Conservation (phyloP, 495 filamentous ascomycete species). For the Arthonia radiata region DNA sequence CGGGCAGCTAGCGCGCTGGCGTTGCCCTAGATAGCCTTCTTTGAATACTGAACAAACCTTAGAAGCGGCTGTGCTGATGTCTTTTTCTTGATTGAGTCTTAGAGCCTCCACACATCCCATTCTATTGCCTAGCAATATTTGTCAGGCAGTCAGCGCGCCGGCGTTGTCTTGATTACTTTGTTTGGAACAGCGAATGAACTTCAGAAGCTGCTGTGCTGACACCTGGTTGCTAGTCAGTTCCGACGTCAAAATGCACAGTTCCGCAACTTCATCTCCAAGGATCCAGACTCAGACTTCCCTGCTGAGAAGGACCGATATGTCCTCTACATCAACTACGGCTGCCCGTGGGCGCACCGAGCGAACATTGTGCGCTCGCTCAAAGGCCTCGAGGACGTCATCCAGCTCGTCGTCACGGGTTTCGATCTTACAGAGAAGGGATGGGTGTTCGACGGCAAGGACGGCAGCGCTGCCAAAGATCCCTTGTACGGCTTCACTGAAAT, state of each 20-base stretch:
- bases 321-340: slow-evolving; percentile 51
- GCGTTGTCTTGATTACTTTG: too few species aligned
- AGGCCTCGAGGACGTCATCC: slow-evolving; percentile 47
- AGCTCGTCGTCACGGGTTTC: slow-evolving; percentile 42
- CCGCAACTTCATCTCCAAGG: slow-evolving; percentile 23
- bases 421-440: slow-evolving; percentile 22
- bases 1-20: too few species aligned
- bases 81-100: too few species aligned
- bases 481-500: slow-evolving; percentile 36
- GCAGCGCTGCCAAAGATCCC: slow-evolving; percentile 32
- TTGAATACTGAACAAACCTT: too few species aligned
- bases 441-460: slow-evolving; percentile 17
- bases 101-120: too few species aligned
- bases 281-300: slow-evolving; percentile 35
- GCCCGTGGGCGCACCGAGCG: slow-evolving; percentile 65
- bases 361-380: slow-evolving; percentile 57
- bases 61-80: too few species aligned
- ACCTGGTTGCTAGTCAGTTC: too few species aligned
- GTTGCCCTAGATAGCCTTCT: too few species aligned
- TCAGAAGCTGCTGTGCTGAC: too few species aligned
- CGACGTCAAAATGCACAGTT: slow-evolving; percentile 10
- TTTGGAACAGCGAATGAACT: too few species aligned
- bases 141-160: too few species aligned
- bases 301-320: slow-evolving; percentile 56
- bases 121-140: too few species aligned